Evolutionary conservation across 2,329 filamentous ascomycete species (phyloP), one percentile per base, ranked within the genome.

Genomic region (Sporothrix curviconia): DNA sequence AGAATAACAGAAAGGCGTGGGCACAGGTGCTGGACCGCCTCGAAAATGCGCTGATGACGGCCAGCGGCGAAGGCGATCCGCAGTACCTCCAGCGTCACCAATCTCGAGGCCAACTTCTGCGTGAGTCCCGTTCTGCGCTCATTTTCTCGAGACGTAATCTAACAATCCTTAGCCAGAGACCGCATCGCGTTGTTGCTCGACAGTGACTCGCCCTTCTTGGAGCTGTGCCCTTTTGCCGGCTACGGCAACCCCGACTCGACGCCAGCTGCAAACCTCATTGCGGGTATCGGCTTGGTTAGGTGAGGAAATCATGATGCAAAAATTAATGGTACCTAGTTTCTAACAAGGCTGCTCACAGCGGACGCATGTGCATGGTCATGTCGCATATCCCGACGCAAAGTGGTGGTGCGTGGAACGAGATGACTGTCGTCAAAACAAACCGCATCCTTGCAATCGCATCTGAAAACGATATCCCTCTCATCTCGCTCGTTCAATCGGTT

Each of bases 381-480:
- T 53, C 36, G 36, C 50, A 53, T 25, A 25, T 53, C 11, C 50
- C 50, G 3, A 40, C 50, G 7, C 37, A 40, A 24, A 53, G 24
- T n/a, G 50, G 50, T 4, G 36, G 50, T 19, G 50, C 49, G 15
- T 53, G 50, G 50, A 53, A 53, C 28, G 50, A 53, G 15, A 53
- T 36, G 34, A 53, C 17, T 12, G 43, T 46, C 3, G 5, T 46
- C 24, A 53, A 53, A 28, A 37, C 37, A 3, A 53, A 53, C 25
- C 50, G 50, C 7, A 36, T 53, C 12, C 15, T 36, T 3, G 50
- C 37, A 4, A 53, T 53, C 42, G 50, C 50, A 1, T 28, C 37
- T 4, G 36, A 53, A 32, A 53, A 42, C 24, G 50, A 53, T n/a
- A 37, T 53, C 30, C 50, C 50, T 6, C 14, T 53, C 24, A 40